Evolutionary conservation across 2,329 filamentous ascomycete species (phyloP).

Genomic region (Boeremia exigua): DNA sequence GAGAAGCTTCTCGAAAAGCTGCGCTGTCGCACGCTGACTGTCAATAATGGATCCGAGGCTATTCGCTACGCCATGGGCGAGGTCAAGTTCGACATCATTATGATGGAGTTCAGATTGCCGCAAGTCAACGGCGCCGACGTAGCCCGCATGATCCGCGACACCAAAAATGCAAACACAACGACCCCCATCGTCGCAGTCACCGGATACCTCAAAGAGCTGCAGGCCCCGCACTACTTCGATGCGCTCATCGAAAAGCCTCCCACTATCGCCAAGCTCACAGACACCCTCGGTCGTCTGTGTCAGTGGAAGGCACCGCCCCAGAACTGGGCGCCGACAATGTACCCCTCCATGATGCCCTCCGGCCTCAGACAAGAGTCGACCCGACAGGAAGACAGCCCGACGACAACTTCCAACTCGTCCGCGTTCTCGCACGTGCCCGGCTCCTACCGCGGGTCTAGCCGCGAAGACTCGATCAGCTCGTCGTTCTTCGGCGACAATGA

Average conservation of each 20-base stretch:
- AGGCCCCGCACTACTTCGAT: slow-evolving; percentile 94
- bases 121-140: slow-evolving; percentile 96
- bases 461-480: slow-evolving; percentile 87
- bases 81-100: slow-evolving; percentile 98
- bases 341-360: slow-evolving; percentile 60
- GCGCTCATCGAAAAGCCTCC: slow-evolving; percentile 96
- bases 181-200: slow-evolving; percentile 97
- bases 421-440: slow-evolving; percentile 74
- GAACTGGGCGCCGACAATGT: slow-evolving; percentile 56
- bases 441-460: slow-evolving; percentile 78
- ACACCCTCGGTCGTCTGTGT: slow-evolving; percentile 85
- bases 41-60: slow-evolving; percentile 87
- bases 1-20: slow-evolving; percentile 95
- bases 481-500: slow-evolving; percentile 89
- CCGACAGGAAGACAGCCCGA: slow-evolving; percentile 79
- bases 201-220: slow-evolving; percentile 95
- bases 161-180: slow-evolving; percentile 90
- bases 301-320: slow-evolving; percentile 86
- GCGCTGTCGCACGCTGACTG: slow-evolving; percentile 90
- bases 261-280: slow-evolving; percentile 86
- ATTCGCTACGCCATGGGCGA: slow-evolving; percentile 94
- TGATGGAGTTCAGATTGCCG: slow-evolving; percentile 95
- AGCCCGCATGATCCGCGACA: slow-evolving; percentile 96
- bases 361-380: slow-evolving; percentile 69
- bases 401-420: slow-evolving; percentile 68